Conservation (phyloP, 208 protist species). For the Naegleria gruberi region DNA sequence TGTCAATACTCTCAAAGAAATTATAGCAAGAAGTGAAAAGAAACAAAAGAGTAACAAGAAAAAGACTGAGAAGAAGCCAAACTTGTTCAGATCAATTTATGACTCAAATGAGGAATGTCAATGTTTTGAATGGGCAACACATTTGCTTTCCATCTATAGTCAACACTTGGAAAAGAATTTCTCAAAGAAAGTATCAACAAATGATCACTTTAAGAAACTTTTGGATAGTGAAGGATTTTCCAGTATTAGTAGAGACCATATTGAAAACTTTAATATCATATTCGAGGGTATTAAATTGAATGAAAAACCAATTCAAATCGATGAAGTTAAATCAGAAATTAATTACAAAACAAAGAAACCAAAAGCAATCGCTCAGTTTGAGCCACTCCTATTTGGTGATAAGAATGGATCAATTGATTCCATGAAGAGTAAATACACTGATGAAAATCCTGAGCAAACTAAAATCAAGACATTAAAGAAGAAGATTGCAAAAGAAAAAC, state of each 20-base stretch:
- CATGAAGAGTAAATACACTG: neutral
- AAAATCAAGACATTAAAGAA: neutral
- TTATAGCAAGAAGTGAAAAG: too few species aligned
- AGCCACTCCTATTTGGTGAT: neutral
- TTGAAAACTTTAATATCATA: neutral
- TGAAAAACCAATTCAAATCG: neutral
- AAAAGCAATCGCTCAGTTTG: neutral
- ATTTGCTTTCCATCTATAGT: neutral
- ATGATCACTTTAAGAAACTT: neutral
- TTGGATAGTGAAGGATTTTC: neutral
- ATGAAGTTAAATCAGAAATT: neutral
- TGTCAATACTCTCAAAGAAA: neutral
- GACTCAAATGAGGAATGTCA: neutral
- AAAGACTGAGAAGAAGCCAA: neutral
- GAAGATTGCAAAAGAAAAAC: neutral
- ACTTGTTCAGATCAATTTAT: neutral
- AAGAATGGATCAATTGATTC: neutral
- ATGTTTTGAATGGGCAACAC: neutral
- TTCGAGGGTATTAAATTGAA: neutral
- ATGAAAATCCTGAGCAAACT: neutral
- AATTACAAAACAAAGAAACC: neutral
- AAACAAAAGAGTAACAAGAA: too few species aligned
- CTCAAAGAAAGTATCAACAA: neutral
- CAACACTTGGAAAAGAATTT: neutral
- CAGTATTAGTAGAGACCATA: neutral